Percentiles rank a stretch among this genome's conserved stretches.
These are phyloP conservation scores for Xanthoconium purpureum DNA, from an alignment of 768 basidiomycete genomes.

Conservation along the genomic window DNA sequence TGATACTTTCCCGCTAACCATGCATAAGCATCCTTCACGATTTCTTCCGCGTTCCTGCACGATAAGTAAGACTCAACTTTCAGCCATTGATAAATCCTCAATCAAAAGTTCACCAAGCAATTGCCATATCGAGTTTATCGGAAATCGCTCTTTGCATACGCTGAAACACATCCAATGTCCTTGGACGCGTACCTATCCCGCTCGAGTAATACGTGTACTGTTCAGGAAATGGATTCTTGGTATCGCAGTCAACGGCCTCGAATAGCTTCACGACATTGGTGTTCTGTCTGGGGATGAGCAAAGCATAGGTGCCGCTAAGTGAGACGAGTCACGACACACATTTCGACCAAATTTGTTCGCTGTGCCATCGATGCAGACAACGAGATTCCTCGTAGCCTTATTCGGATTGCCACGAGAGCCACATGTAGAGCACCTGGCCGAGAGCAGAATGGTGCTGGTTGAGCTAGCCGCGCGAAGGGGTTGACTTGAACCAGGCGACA, in stretches of 20 bases:
- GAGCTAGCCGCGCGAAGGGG: not conserved
- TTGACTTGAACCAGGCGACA: not conserved
- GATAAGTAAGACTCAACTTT: not conserved
- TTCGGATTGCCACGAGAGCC: not conserved
- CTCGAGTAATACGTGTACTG: slow-evolving; percentile 8
- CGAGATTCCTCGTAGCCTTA: slow-evolving; percentile 1
- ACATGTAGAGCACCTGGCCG: not conserved
- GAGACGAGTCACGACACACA: not conserved
- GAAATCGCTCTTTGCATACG: slow-evolving; percentile 1
- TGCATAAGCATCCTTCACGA: slow-evolving; percentile 4
- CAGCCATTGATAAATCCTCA: not conserved
- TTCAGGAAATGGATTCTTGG: not conserved
- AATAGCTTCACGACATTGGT: slow-evolving; percentile 9
- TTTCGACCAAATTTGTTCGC: slow-evolving; percentile 8
- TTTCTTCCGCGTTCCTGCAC: slow-evolving; percentile 6
- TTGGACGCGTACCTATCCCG: slow-evolving; percentile 6
- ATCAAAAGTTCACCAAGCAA: slow-evolving; percentile 1
- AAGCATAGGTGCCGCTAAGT: not conserved
- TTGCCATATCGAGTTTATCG: slow-evolving; percentile 8
- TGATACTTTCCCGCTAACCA: slow-evolving; percentile 8
- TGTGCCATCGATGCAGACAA: slow-evolving; percentile 8
- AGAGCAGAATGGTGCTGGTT: not conserved
- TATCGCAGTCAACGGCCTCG: slow-evolving; percentile 5
- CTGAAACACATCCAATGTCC: slow-evolving; percentile 1
- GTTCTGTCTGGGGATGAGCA: not conserved